Percentiles rank a stretch among this genome's conserved stretches.
Conservation (phyloP, 2,329 filamentous ascomycete genomes). For the Fusarium udum region DNA sequence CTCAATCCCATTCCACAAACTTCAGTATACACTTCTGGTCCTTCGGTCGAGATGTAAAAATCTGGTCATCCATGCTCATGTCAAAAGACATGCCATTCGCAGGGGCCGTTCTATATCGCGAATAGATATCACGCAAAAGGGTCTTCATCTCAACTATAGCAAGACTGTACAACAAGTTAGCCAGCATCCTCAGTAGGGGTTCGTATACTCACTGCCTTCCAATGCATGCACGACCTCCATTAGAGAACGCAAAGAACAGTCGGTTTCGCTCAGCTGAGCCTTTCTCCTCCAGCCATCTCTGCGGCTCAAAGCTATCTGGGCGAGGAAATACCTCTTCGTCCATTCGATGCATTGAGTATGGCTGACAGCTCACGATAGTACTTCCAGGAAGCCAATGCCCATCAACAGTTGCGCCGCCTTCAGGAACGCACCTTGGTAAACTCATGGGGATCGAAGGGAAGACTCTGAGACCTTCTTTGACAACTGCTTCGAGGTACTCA, state of each 20-base stretch:
- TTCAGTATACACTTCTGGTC: slow-evolving; percentile 23
- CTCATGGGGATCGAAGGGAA: slow-evolving; percentile 27
- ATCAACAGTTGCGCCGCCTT: neutral
- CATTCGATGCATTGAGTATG: slow-evolving; percentile 26
- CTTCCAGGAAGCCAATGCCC: slow-evolving; percentile 24
- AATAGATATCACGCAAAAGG: slow-evolving; percentile 22
- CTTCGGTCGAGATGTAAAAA: slow-evolving; percentile 31
- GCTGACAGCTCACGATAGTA: slow-evolving; percentile 27
- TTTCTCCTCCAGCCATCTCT: slow-evolving; percentile 20
- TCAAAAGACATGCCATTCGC: slow-evolving; percentile 1
- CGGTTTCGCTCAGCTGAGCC: slow-evolving; percentile 7
- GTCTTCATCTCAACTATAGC: slow-evolving; percentile 32
- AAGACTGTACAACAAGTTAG: neutral
- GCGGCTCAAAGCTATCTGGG: slow-evolving; percentile 15
- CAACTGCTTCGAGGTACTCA: slow-evolving; percentile 23
- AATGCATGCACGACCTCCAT: slow-evolving; percentile 25
- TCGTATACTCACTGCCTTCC: slow-evolving; percentile 30
- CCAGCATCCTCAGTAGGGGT: rapidly evolving
- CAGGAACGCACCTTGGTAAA: slow-evolving; percentile 19
- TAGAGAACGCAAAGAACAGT: slow-evolving; percentile 26
- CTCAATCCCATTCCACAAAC: slow-evolving; percentile 15
- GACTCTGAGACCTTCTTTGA: slow-evolving; percentile 25
- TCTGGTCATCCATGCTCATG: slow-evolving; percentile 33
- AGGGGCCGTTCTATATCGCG: neutral
- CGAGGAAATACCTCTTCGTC: slow-evolving; percentile 8